Evolutionary conservation across 148 eudicot species (phyloP).

Genomic region (Polygonum aviculare): DNA sequence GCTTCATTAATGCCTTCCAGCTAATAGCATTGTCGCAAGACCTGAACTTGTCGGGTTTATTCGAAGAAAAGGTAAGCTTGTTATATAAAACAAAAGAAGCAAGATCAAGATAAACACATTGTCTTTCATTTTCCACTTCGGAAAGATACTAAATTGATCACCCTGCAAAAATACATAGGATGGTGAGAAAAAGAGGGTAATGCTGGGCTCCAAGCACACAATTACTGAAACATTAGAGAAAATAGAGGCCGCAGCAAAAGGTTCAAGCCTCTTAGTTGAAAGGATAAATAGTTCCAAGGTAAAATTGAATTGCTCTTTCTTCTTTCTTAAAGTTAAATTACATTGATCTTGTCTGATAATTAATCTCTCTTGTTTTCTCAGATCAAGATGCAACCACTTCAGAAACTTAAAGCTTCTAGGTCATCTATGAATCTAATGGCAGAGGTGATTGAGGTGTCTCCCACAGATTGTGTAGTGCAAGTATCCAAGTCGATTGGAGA

Average conservation of each 20-base stretch:
- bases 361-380: constrained; percentile 14
- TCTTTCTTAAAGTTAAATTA: neutral
- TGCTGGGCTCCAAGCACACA: constrained; percentile 40
- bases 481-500: constrained; percentile 40
- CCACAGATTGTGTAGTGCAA: constrained; percentile 44
- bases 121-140: neutral
- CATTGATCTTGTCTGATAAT: neutral
- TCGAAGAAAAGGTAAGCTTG: constrained; percentile 38
- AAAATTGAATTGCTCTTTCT: neutral
- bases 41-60: constrained; percentile 45
- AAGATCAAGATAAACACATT: neutral
- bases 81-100: neutral
- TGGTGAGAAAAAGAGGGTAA: constrained; percentile 30
- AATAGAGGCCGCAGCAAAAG: constrained; percentile 50
- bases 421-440: constrained; percentile 38
- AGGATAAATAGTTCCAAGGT: constrained; percentile 42
- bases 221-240: constrained; percentile 34
- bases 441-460: constrained; percentile 49
- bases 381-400: constrained; percentile 31
- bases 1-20: constrained; percentile 55
- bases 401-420: constrained; percentile 32
- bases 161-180: constrained; percentile 23
- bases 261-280: constrained; percentile 34
- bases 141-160: neutral
- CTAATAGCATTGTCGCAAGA: constrained; percentile 43